A percentile compares a stretch with the other conserved stretches of the same genome.
phyloP scores from a whole-genome alignment of 2,329 filamentous ascomycete genomes.

The Diaporthe australafricana region DNA sequence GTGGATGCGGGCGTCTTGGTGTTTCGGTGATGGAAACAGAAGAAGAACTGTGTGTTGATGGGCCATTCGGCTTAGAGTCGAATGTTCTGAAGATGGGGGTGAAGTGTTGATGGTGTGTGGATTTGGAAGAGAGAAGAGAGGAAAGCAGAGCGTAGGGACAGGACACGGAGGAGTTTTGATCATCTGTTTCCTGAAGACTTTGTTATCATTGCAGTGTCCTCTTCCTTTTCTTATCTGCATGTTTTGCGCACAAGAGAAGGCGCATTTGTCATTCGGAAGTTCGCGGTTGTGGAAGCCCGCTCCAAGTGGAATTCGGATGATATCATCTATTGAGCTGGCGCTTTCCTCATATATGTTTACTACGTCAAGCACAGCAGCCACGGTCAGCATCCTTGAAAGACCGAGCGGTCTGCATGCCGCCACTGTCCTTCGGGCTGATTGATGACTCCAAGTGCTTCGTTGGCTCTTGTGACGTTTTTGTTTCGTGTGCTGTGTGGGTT shows the following conservation, averaged over 20 bases:
- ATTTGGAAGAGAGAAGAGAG: slow-evolving; percentile 14
- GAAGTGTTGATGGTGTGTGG: slow-evolving; percentile 4
- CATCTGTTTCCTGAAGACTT: slow-evolving; percentile 6
- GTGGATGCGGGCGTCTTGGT: neutral
- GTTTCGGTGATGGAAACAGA: slow-evolving; percentile 3
- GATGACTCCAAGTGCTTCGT: neutral
- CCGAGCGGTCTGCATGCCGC: neutral
- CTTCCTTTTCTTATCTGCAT: neutral
- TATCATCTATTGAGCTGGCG: neutral
- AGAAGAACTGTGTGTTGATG: neutral
- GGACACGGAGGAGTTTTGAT: neutral
- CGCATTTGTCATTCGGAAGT: neutral
- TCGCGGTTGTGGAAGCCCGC: slow-evolving; percentile 12
- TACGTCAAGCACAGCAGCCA: neutral
- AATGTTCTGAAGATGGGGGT: slow-evolving; percentile 13
- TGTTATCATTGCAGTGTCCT: slow-evolving; percentile 21
- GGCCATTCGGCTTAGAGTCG: neutral
- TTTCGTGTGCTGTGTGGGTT: neutral
- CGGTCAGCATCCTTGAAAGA: neutral
- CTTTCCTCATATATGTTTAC: slow-evolving; percentile 16
- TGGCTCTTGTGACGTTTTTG: neutral
- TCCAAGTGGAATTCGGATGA: neutral
- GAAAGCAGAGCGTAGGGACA: neutral
- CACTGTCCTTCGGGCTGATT: neutral
- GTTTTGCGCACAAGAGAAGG: slow-evolving; percentile 8